Evolutionary conservation across 2,329 filamentous ascomycete species (phyloP).

Genomic region (Aspergillus sclerotialis): DNA sequence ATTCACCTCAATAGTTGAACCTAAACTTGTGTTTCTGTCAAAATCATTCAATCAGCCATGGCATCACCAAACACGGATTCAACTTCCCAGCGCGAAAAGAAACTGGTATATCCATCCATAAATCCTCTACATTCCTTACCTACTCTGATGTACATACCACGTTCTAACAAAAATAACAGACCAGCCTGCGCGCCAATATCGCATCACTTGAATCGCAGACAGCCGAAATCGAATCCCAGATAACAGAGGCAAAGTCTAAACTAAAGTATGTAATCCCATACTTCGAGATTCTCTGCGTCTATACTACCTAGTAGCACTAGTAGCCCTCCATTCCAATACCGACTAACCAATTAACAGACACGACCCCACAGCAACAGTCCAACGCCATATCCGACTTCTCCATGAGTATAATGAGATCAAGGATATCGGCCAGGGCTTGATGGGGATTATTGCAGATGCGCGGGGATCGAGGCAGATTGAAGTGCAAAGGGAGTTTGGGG

Average conservation of each 20-base stretch:
- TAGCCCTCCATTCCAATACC: no score
- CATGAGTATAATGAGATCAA: conserved; percentile 67
- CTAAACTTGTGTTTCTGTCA: no score
- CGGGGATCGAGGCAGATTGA: conserved; percentile 48
- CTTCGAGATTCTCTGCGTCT: background rate
- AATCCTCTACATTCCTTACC: background rate
- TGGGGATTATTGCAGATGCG: conserved; percentile 61
- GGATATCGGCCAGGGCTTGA: conserved; percentile 58
- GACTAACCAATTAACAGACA: conserved; percentile 10
- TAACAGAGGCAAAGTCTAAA: conserved; percentile 26
- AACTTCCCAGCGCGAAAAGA: conserved; percentile 13
- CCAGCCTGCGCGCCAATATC: conserved; percentile 21
- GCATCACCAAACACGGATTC: background rate
- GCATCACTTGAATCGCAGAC: conserved; percentile 43
- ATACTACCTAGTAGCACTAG: no score
- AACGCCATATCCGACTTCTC: conserved; percentile 57
- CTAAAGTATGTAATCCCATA: conserved; percentile 24
- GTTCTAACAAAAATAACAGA: background rate
- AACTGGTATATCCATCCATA: conserved; percentile 16
- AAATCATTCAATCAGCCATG: background rate
- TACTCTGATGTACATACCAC: no score
- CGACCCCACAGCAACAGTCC: conserved; percentile 48
- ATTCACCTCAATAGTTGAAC: no score
- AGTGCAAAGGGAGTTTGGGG: conserved; percentile 34
- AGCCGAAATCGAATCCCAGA: conserved; percentile 25